phyloP scores from a whole-genome alignment of 495 filamentous ascomycete genomes.

The Penicillium mononematosum region DNA sequence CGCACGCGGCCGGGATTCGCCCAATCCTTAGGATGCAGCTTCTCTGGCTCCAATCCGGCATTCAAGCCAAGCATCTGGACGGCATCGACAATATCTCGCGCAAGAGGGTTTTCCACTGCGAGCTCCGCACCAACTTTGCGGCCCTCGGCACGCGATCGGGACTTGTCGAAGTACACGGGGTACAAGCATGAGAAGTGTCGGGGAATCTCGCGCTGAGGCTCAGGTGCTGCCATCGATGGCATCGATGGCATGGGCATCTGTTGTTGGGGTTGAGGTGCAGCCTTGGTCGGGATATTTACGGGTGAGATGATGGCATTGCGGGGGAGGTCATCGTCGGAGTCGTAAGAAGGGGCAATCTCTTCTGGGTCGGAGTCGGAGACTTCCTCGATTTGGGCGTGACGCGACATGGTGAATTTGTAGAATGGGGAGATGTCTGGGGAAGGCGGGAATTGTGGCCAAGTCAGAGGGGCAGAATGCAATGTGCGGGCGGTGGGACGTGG shows the following conservation, averaged over 20 bases:
- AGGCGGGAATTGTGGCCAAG: conserved; percentile 22
- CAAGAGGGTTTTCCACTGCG: conserved; percentile 83
- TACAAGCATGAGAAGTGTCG: conserved; percentile 86
- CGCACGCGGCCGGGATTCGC: conserved; percentile 90
- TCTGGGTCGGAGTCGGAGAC: conserved; percentile 75
- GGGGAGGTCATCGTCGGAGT: conserved; percentile 43
- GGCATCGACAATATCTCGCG: conserved; percentile 84
- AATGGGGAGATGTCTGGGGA: conserved; percentile 5
- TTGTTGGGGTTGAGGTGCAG: conserved; percentile 10
- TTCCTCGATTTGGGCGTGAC: conserved; percentile 82
- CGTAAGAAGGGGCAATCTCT: conserved; percentile 73
- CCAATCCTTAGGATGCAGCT: conserved; percentile 95
- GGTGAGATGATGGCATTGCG: conserved; percentile 42
- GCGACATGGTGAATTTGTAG: conserved; percentile 54
- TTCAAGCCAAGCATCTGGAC: conserved; percentile 69
- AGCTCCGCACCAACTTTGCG: conserved; percentile 68
- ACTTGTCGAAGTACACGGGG: conserved; percentile 87
- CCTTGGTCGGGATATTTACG: conserved; percentile 30
- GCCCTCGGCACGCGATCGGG: conserved; percentile 71
- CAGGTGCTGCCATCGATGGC: conserved; percentile 26
- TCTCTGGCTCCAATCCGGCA: conserved; percentile 84
- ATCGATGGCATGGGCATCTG: conserved; percentile 41
- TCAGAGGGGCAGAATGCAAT: conserved; percentile 10
- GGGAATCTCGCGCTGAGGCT: conserved; percentile 55
- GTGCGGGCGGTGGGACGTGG: conserved; percentile 20